These are phyloP conservation scores for Mimosa pudica DNA, from an alignment of 306 rosid genomes.

Conservation along the genomic window DNA sequence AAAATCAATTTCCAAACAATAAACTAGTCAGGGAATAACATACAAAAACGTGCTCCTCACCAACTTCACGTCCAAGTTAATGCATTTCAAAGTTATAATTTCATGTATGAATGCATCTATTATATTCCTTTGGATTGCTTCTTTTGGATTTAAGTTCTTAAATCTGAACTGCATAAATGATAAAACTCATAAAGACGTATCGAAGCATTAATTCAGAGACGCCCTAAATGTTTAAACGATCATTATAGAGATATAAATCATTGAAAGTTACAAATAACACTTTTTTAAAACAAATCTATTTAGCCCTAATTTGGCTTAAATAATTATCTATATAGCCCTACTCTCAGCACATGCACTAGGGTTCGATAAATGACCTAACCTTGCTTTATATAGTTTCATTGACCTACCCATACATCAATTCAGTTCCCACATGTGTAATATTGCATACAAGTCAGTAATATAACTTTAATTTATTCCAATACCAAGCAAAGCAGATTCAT, in stretches of 20 bases:
- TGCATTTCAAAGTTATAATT: not conserved
- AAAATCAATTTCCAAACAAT: not conserved
- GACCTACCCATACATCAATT: not conserved
- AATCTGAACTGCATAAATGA: not conserved
- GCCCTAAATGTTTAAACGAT: not conserved
- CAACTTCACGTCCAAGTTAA: not conserved
- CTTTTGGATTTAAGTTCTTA: not conserved
- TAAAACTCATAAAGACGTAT: not conserved
- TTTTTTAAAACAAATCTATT: not conserved
- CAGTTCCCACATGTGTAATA: not conserved
- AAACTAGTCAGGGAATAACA: not conserved
- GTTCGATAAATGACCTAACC: not conserved
- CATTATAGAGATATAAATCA: not conserved
- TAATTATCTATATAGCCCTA: not conserved
- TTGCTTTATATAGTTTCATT: not conserved
- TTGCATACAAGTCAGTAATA: not conserved
- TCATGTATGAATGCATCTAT: not conserved
- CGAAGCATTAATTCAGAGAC: not conserved
- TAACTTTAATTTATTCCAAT: not conserved
- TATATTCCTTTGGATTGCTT: not conserved
- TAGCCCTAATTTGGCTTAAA: not conserved
- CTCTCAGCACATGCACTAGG: not conserved
- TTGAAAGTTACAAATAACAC: not conserved
- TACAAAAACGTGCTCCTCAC: not conserved
- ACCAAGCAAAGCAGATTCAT: not conserved